Evolutionary conservation across 257 asterid genomes (phyloP), one percentile per base, ranked within the genome.

Genomic region (Solanum etuberosum): DNA sequence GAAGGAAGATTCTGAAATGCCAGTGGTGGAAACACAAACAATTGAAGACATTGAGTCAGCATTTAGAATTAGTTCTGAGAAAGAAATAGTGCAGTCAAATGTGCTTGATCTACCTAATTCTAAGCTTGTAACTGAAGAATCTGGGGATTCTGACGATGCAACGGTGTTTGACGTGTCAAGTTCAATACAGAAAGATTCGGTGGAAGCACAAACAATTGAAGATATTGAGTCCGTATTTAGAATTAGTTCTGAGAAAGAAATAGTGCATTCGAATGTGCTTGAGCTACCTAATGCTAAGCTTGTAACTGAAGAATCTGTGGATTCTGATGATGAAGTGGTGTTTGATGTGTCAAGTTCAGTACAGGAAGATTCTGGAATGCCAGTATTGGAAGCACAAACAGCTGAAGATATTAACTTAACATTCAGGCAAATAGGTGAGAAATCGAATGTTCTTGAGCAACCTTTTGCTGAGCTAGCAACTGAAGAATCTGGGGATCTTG

Each of bases 161-260:
- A 3, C 34, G 34, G 34, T 32, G 34, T 32, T 32, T 32, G 34
- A 32, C 34, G 3, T 32, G 34, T 32, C 34, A 32, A 32, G 34
- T 32, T 32, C 43, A 71, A 25, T 16, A 3, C 42, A 8, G 43
- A 13, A 71, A 71, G 78, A 71, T 40, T 80, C 68, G 21, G 4
- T 85, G 38, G 91, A 91, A 89, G 92, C 89, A 83, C 86, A 80
- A 86, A 88, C 84, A 34, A 12, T 67, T 25, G 89, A 89, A 83
- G 92, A 88, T 84, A 85, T 72, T 68, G 85, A 80, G 34, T 77
- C 57, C 67, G 90, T 87, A 81, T 87, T 89, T 70, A 86, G 87
- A 86, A 83, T 71, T 74, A 54, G 61, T 21, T 59, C 74, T 27
- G 82, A 89, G 87, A 84, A 90, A 74, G 83, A 76, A 57, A 85